Evolutionary conservation across 805 yeast genomes (phyloP), one percentile per base, ranked within the genome.

Genomic region (Suhomyces sp.): DNA sequence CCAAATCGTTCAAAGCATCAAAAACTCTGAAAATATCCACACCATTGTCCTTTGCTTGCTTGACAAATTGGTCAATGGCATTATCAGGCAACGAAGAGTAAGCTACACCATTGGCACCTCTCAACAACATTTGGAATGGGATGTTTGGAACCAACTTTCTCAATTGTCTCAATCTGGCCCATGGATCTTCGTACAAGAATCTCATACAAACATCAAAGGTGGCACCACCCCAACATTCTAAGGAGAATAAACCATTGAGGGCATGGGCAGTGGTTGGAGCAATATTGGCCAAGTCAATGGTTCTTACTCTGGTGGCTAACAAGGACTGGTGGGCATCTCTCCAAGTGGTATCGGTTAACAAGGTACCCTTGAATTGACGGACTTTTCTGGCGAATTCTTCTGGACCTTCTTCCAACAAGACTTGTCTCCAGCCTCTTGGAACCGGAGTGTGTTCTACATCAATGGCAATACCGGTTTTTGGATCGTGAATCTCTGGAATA

Each of bases 141-240:
- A 94, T 91, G 77, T 94, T 94, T 68, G 99, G 99, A 57, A 96
- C 98, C 54, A 87, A 81, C 65, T 81, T 81, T 74, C 99, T 85
- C 73, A 94, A 79, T 72, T 84, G 82, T 72, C 96, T 84, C 71
- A 94, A 81, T 74, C 99, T 85, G 55, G 83, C 96, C 99, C 99
- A 94, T 60, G 99, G 99, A 71, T 92, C 97, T 79, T 94, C 99
- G 72, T 93, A 90, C 66, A 94, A 80, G 82, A 94, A 94, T 74
- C 99, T 85, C 98, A 94, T 92, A 51, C 97, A 88, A 51, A 94
- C 99, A 68, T 94, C 99, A 65, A 94, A 94, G 38, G 99, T 94
- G 51, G 99, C 99, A 75, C 99, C 99, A 76, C 99, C 99, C 99
- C 99, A 94, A 79, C 99, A 94, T 77, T 94, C 99, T 51, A 94